These are phyloP conservation scores for Diaporthe australafricana DNA, from an alignment of 2,329 filamentous ascomycete species.

Conservation along the genomic window DNA sequence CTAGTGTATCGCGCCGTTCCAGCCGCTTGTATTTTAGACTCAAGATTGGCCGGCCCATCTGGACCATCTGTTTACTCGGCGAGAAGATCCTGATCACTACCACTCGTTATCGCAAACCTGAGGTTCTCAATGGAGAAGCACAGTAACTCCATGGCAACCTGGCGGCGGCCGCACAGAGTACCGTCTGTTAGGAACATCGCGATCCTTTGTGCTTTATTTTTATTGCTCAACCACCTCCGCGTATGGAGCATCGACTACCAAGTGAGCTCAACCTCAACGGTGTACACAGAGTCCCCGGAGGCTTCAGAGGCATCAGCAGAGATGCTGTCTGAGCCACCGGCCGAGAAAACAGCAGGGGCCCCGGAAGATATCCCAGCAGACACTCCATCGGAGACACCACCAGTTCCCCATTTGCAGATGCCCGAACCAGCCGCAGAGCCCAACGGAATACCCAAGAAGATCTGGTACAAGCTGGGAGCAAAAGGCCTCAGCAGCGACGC, in stretches of 20 bases:
- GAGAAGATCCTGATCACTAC: not conserved
- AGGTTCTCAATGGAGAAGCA: not conserved
- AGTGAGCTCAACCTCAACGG: not conserved
- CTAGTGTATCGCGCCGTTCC: not conserved
- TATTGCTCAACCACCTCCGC: not conserved
- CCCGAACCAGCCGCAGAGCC: not conserved
- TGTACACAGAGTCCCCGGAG: not conserved
- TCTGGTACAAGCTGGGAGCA: constrained; percentile 55
- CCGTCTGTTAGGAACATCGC: not conserved
- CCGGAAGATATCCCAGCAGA: not conserved
- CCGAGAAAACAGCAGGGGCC: not conserved
- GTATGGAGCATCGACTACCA: not conserved
- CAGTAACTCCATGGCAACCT: not conserved
- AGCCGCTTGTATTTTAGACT: constrained; percentile 9
- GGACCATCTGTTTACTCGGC: not conserved
- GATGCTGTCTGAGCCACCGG: not conserved
- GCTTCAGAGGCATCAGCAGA: not conserved
- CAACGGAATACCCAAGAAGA: constrained; percentile 37
- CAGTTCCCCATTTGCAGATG: not conserved
- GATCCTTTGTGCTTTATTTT: not conserved
- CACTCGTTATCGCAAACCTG: too few relatives aligned
- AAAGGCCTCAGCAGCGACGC: constrained; percentile 47
- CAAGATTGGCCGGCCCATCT: not conserved
- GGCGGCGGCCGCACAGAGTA: not conserved
- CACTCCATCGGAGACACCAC: not conserved